These are phyloP conservation scores for Knufia petricola DNA, from an alignment of 2,329 filamentous ascomycete species.

Conservation along the genomic window DNA sequence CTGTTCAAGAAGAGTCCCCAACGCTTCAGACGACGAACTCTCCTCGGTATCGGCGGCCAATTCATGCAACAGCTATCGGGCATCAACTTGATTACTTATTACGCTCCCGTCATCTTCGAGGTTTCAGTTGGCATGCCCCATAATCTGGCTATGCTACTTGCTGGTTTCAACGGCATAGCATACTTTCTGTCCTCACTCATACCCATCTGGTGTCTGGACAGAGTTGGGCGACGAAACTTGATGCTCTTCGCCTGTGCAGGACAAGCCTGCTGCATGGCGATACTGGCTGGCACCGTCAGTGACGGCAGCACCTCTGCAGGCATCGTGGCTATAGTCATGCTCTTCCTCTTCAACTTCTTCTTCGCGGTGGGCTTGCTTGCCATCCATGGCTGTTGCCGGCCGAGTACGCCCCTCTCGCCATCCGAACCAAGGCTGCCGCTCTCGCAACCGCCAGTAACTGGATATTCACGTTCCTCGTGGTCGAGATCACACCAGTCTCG, in stretches of 20 bases:
- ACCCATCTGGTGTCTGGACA: constrained; percentile 28
- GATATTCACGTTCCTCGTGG: constrained; percentile 55
- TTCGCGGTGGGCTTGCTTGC: constrained; percentile 51
- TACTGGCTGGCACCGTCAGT: constrained; percentile 40
- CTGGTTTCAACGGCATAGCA: constrained; percentile 45
- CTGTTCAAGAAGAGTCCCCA: constrained; percentile 24
- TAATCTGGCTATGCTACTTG: constrained; percentile 39
- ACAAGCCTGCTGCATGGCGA: constrained; percentile 57
- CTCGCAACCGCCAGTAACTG: constrained; percentile 41
- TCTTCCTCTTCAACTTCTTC: constrained; percentile 53
- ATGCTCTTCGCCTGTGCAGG: constrained; percentile 62
- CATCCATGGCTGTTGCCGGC: constrained; percentile 55
- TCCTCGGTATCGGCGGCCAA: constrained; percentile 29
- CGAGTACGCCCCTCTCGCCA: constrained; percentile 47
- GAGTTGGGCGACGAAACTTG: constrained; percentile 50
- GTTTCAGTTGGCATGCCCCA: constrained; percentile 32
- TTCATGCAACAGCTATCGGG: constrained; percentile 37
- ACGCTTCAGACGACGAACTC: constrained; percentile 27
- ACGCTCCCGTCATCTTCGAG: constrained; percentile 36
- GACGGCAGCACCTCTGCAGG: constrained; percentile 37
- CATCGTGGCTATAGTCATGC: constrained; percentile 46
- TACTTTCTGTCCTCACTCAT: constrained; percentile 41
- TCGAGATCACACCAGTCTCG: constrained; percentile 47
- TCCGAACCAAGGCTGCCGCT: constrained; percentile 31
- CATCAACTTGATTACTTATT: constrained; percentile 39